These are phyloP conservation scores for Euphrasia confusa DNA, from an alignment of 257 asterid genomes.

Conservation along the genomic window DNA sequence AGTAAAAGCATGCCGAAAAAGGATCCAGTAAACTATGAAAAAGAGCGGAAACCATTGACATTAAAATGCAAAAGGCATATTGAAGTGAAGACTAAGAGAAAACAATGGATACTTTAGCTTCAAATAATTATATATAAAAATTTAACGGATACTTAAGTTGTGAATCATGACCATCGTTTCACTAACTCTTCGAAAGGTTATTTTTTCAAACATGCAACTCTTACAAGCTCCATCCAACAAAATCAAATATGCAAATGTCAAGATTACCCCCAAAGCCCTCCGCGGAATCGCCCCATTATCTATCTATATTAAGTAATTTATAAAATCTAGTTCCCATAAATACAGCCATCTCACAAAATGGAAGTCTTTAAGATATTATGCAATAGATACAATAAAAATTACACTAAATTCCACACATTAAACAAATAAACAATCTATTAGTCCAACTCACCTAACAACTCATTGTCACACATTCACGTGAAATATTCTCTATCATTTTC, in stretches of 20 bases:
- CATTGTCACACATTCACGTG: constrained; percentile 12
- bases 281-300: constrained; percentile 6
- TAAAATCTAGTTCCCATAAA: neutral
- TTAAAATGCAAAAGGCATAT: constrained; percentile 5
- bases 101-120: neutral
- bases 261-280: constrained; percentile 11
- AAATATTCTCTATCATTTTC: neutral
- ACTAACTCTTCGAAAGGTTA: constrained; percentile 17
- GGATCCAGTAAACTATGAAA: neutral
- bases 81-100: constrained; percentile 16
- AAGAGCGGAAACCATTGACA: neutral
- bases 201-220: constrained; percentile 15
- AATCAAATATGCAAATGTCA: constrained; percentile 9
- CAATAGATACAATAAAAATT: constrained; percentile 3
- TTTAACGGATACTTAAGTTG: neutral
- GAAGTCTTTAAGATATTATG: neutral
- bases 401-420: constrained; percentile 10
- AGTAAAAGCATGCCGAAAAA: constrained; percentile 14
- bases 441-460: constrained; percentile 26
- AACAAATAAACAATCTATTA: constrained; percentile 14
- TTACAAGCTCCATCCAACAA: constrained; percentile 4
- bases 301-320: neutral
- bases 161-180: constrained; percentile 14
- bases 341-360: neutral
- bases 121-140: neutral